These are phyloP conservation scores for Coleophoma eucalyptorum DNA, from an alignment of 2,329 filamentous ascomycete species.

Conservation along the genomic window DNA sequence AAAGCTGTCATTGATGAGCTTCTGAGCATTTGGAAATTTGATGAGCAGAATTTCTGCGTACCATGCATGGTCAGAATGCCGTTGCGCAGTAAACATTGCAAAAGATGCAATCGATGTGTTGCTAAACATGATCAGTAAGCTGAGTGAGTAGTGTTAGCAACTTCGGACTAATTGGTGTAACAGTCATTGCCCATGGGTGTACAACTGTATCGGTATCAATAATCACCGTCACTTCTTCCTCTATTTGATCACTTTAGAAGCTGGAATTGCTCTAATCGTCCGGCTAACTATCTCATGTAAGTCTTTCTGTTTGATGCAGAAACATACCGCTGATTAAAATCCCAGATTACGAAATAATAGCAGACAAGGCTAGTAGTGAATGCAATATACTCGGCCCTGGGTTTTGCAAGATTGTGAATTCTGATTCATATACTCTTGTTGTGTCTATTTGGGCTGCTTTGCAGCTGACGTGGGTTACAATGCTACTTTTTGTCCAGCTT, in stretches of 20 bases:
- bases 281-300: constrained; percentile 70
- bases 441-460: constrained; percentile 75
- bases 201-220: constrained; percentile 93
- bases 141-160: neutral
- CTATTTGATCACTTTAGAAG: constrained; percentile 75
- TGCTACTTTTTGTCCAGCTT: constrained; percentile 92
- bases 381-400: constrained; percentile 76
- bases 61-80: constrained; percentile 93
- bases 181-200: constrained; percentile 96
- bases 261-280: constrained; percentile 71
- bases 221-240: constrained; percentile 95
- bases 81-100: constrained; percentile 92
- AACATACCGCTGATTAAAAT: constrained; percentile 20
- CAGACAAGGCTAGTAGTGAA: constrained; percentile 44
- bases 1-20: constrained; percentile 86
- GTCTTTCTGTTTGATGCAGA: constrained; percentile 21
- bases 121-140: constrained; percentile 94
- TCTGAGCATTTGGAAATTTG: constrained; percentile 80
- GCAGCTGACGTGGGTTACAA: constrained; percentile 93
- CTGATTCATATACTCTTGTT: constrained; percentile 80
- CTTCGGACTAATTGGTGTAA: too few species aligned
- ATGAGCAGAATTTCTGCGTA: constrained; percentile 91
- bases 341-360: constrained; percentile 59
- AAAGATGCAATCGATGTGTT: constrained; percentile 84
- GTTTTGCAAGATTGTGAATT: constrained; percentile 73